These are phyloP conservation scores for Coniferiporia weirii DNA, from an alignment of 1,284 basidiomycete genomes.

Conservation along the genomic window DNA sequence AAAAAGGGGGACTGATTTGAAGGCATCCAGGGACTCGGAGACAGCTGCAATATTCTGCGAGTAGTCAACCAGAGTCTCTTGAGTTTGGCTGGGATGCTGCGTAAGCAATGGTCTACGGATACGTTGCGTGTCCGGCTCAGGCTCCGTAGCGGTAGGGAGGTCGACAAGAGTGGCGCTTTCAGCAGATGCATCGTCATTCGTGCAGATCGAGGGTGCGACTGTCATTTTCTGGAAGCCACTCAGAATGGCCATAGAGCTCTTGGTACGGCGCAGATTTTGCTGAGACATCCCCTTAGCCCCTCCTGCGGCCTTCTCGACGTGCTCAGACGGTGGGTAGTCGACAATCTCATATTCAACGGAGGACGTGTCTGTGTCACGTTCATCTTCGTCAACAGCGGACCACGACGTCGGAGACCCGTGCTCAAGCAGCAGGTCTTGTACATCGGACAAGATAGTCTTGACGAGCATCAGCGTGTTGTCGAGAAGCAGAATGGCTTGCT, in stretches of 20 bases:
- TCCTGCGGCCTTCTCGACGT: not conserved
- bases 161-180: not conserved
- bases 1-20: not conserved
- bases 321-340: not conserved
- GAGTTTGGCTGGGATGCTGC: not conserved
- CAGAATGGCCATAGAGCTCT: not conserved
- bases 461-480: slow-evolving; percentile 7
- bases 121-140: not conserved
- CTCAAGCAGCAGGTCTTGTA: slow-evolving; percentile 2
- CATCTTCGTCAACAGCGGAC: not conserved
- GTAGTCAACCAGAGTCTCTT: slow-evolving; percentile 3
- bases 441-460: slow-evolving; percentile 5
- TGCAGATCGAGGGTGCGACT: not conserved
- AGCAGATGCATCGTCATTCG: not conserved
- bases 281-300: not conserved
- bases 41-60: slow-evolving; percentile 4
- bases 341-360: slow-evolving; percentile 3
- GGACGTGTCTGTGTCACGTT: not conserved
- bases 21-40: not conserved
- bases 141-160: not conserved
- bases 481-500: slow-evolving; percentile 3
- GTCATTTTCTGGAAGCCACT: not conserved
- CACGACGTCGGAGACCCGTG: not conserved
- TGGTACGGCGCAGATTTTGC: not conserved
- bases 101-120: not conserved